A percentile compares a stretch with the other conserved stretches of the same genome.
Evolutionary conservation across 805 yeast species (phyloP).

Genomic region (Tanozyma kutaoensis): DNA sequence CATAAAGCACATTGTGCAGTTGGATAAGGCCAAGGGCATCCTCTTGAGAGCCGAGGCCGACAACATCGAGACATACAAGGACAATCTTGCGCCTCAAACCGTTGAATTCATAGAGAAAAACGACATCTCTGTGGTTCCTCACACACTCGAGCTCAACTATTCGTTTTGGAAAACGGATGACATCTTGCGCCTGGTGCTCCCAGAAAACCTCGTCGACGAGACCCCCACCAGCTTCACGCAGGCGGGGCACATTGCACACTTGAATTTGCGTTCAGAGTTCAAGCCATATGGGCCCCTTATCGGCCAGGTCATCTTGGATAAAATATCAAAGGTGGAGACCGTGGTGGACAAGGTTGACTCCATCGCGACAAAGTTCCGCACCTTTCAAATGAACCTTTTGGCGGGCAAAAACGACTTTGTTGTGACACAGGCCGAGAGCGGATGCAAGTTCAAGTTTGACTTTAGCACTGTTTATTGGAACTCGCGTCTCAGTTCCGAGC

Average conservation of each 20-base stretch:
- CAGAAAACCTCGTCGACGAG: conserved; percentile 54
- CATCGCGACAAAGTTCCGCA: conserved; percentile 79
- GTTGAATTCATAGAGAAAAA: conserved; percentile 31
- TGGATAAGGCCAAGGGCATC: conserved; percentile 35
- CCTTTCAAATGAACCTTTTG: conserved; percentile 85
- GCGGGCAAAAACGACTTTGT: conserved; percentile 71
- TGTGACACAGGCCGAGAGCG: conserved; percentile 81
- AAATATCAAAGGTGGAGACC: conserved; percentile 67
- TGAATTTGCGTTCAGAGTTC: conserved; percentile 74
- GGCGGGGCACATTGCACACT: conserved; percentile 93
- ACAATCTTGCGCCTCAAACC: conserved; percentile 28
- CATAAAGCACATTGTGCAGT: conserved; percentile 48
- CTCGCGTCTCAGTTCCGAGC: conserved; percentile 88
- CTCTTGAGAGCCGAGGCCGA: conserved; percentile 42
- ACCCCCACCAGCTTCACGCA: conserved; percentile 84
- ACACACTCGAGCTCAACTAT: conserved; percentile 48
- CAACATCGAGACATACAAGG: conserved; percentile 20
- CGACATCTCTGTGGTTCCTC: conserved; percentile 34
- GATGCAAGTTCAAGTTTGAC: conserved; percentile 77
- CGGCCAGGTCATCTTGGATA: conserved; percentile 84
- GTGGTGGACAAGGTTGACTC: conserved; percentile 87
- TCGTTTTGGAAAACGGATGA: conserved; percentile 86
- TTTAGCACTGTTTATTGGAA: conserved; percentile 96
- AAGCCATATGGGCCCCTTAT: conserved; percentile 70
- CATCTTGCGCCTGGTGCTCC: conserved; percentile 63